Conservation (phyloP, 106 monocot species). For the Apostasia shenzhenica region DNA sequence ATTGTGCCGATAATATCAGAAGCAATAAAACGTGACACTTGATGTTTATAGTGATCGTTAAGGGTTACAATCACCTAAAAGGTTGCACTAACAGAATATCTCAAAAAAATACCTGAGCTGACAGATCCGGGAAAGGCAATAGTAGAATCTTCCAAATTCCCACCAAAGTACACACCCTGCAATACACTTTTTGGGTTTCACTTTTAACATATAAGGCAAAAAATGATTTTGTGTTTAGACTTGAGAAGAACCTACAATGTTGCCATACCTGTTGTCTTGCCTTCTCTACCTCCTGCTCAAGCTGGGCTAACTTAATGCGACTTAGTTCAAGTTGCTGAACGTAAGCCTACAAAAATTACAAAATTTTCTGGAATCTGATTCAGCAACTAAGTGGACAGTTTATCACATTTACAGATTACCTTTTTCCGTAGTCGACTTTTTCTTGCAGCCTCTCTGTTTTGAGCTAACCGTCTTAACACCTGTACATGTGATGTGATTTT, state of each 20-base stretch:
- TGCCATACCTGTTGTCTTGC: conserved; percentile 37
- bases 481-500: conserved; percentile 5
- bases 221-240: not conserved
- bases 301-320: conserved; percentile 41
- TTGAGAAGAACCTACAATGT: not conserved
- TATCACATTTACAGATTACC: conserved; percentile 16
- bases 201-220: not conserved
- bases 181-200: conserved; percentile 5
- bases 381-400: not conserved
- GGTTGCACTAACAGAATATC: not conserved
- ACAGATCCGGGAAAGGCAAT: conserved; percentile 34
- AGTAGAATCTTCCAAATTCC: conserved; percentile 38
- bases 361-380: not conserved
- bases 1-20: not conserved
- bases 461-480: conserved; percentile 32
- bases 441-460: conserved; percentile 65
- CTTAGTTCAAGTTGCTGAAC: conserved; percentile 68
- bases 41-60: not conserved
- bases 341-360: conserved; percentile 30
- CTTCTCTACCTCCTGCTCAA: conserved; percentile 46
- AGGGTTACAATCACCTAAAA: not conserved
- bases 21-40: too few relatives aligned
- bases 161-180: conserved; percentile 53
- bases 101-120: conserved; percentile 46
- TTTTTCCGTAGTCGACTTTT: conserved; percentile 64